A percentile compares a stretch with the other conserved stretches of the same genome.
phyloP scores from a whole-genome alignment of 768 basidiomycete species.

The Lactarius pseudohatsudake region DNA sequence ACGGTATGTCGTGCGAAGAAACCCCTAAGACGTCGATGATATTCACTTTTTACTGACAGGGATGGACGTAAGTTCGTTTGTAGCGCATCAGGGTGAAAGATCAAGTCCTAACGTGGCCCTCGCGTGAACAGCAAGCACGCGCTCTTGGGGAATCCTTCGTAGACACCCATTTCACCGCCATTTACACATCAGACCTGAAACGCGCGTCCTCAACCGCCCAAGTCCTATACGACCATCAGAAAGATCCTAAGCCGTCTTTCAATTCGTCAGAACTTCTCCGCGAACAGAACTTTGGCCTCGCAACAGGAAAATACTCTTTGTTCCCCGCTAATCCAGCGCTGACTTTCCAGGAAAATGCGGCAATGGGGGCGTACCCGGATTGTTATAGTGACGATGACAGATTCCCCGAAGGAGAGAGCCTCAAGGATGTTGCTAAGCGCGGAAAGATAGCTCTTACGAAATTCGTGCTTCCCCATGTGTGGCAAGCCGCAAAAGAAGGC shows the following conservation, averaged over 20 bases:
- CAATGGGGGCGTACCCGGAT: conserved; percentile 53
- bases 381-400: conserved; percentile 45
- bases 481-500: conserved; percentile 41
- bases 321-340: conserved; percentile 19
- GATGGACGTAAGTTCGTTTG: too few species aligned
- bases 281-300: conserved; percentile 46
- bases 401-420: conserved; percentile 71
- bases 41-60: too few species aligned
- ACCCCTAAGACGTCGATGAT: too few species aligned
- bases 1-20: too few species aligned
- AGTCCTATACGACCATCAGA: conserved; percentile 51
- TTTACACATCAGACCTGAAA: conserved; percentile 66
- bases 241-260: conserved; percentile 46
- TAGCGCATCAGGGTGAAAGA: too few species aligned
- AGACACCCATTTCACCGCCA: conserved; percentile 47
- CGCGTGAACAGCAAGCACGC: conserved; percentile 33
- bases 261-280: conserved; percentile 42
- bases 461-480: conserved; percentile 55
- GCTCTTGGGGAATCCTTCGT: conserved; percentile 56
- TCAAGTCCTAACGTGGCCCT: neutral
- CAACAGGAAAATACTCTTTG: conserved; percentile 59
- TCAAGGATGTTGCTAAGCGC: conserved; percentile 58
- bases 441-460: conserved; percentile 53
- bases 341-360: conserved; percentile 47
- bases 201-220: conserved; percentile 63